Conservation (phyloP, 2,329 filamentous ascomycete genomes). For the Tolypocladium sp. region DNA sequence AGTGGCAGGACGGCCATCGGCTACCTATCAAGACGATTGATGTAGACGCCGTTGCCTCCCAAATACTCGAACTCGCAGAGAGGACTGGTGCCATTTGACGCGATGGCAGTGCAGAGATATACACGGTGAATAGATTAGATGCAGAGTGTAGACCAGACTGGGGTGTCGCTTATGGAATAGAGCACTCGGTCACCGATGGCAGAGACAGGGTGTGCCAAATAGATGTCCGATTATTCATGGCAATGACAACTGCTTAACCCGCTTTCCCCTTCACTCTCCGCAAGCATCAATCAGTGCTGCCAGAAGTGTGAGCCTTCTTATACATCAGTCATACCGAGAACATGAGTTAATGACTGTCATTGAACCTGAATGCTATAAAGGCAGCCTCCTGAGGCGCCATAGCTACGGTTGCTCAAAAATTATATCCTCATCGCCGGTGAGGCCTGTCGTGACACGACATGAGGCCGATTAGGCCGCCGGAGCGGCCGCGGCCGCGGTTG, state of each 20-base stretch:
- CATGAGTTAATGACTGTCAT: neutral
- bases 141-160: neutral
- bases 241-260: neutral
- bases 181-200: neutral
- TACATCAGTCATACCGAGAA: neutral
- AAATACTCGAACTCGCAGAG: slow-evolving; percentile 16
- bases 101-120: neutral
- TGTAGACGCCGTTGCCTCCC: slow-evolving; percentile 34
- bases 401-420: neutral
- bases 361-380: neutral
- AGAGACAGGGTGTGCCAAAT: neutral
- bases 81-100: slow-evolving; percentile 2
- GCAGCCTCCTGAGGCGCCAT: neutral
- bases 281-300: neutral
- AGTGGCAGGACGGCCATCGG: slow-evolving; percentile 67
- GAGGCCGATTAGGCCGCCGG: neutral
- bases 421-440: neutral
- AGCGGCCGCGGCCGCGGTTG: too few relatives aligned
- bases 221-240: neutral
- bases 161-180: neutral
- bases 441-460: neutral
- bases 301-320: neutral
- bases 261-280: neutral
- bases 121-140: neutral
- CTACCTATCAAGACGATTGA: slow-evolving; percentile 60